Percentiles rank a stretch among this genome's conserved stretches.
These are phyloP conservation scores for Pisolithus sp. DNA, from an alignment of 768 basidiomycete genomes.

Conservation along the genomic window DNA sequence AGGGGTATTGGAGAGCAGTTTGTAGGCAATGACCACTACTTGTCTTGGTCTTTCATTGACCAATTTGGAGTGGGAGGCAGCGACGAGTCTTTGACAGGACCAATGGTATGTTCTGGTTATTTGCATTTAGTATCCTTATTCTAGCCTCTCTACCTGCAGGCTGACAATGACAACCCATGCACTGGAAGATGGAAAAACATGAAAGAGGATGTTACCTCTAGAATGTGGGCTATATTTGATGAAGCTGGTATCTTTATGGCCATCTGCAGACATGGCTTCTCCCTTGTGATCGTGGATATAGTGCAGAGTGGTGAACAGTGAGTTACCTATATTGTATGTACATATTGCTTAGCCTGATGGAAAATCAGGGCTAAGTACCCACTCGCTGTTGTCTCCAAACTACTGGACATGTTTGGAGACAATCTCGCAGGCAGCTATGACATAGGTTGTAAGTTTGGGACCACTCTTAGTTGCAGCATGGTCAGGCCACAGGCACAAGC, in stretches of 20 bases:
- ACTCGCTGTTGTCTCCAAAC: conserved; percentile 6
- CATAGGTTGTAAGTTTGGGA: conserved; percentile 16
- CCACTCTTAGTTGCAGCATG: conserved; percentile 8
- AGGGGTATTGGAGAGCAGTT: no score
- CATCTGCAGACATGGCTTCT: conserved; percentile 19
- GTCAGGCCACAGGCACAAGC: neutral
- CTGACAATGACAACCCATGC: no score
- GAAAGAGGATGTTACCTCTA: neutral
- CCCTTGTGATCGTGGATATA: conserved; percentile 18
- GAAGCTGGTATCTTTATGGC: conserved; percentile 14
- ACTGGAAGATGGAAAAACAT: no score
- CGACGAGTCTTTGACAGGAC: no score
- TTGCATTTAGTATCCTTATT: no score
- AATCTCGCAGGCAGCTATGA: conserved; percentile 14
- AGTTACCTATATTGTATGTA: neutral
- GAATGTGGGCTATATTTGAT: conserved; percentile 1
- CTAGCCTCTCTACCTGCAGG: no score
- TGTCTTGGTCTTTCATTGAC: neutral
- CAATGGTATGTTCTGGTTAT: no score
- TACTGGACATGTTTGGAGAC: conserved; percentile 5
- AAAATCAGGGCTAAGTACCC: neutral
- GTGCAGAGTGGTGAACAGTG: conserved; percentile 13
- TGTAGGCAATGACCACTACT: no score
- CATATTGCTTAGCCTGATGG: neutral
- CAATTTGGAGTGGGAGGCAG: no score